Conservation (phyloP, 106 monocot genomes). For the Acorus calamus region DNA sequence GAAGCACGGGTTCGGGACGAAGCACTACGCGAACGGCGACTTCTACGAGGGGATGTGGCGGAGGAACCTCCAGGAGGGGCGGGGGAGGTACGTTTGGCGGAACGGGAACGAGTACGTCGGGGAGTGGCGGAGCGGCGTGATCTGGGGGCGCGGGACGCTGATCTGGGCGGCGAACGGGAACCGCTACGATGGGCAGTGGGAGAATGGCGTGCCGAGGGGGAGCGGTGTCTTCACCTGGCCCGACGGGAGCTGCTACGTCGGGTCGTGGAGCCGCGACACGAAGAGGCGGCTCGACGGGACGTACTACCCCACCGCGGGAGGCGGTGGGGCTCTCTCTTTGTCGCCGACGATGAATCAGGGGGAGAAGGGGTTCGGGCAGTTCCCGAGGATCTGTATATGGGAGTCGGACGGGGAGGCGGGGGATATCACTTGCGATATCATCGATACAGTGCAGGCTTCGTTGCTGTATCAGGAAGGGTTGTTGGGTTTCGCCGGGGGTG, state of each 20-base stretch:
- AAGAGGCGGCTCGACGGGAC: conserved; percentile 9
- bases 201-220: conserved; percentile 34
- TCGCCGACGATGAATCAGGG: background rate
- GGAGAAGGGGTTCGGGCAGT: conserved; percentile 5
- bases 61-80: conserved; percentile 30
- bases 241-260: conserved; percentile 33
- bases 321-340: background rate
- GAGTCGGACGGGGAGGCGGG: conserved; percentile 52
- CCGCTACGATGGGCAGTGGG: conserved; percentile 53
- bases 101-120: conserved; percentile 49
- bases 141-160: conserved; percentile 28
- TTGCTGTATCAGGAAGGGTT: conserved; percentile 19
- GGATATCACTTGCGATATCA: conserved; percentile 54
- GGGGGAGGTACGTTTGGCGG: conserved; percentile 42
- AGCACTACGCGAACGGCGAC: conserved; percentile 49
- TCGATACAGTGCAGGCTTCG: conserved; percentile 39
- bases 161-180: conserved; percentile 39
- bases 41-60: conserved; percentile 62
- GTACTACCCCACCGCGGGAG: conserved; percentile 8
- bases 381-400: conserved; percentile 53
- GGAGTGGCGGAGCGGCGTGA: conserved; percentile 40
- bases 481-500: background rate
- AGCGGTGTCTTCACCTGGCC: conserved; percentile 36
- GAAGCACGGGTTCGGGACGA: conserved; percentile 40
- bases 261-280: background rate